Conservation (phyloP, 805 yeast genomes). For the Suhomyces xylopsoci region DNA sequence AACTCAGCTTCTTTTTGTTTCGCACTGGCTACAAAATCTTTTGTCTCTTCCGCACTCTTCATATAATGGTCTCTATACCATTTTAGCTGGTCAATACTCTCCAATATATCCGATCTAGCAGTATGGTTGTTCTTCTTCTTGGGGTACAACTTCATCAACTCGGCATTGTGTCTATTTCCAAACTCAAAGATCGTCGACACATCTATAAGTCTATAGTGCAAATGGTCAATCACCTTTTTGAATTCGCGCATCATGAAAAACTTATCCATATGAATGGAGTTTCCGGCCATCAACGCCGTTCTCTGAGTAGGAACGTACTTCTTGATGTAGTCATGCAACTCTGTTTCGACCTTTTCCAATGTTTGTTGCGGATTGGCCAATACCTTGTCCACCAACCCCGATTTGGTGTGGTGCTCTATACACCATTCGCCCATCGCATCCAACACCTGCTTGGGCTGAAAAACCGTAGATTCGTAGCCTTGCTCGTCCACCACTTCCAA, state of each 20-base stretch:
- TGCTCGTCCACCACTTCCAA: slow-evolving; percentile 62
- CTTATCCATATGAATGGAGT: slow-evolving; percentile 88
- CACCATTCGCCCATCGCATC: slow-evolving; percentile 90
- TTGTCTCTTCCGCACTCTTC: slow-evolving; percentile 19
- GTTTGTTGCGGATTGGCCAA: slow-evolving; percentile 52
- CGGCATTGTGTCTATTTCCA: slow-evolving; percentile 72
- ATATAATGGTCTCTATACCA: slow-evolving; percentile 75
- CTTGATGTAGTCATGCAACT: slow-evolving; percentile 59
- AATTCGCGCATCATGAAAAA: slow-evolving; percentile 80
- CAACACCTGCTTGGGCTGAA: slow-evolving; percentile 58
- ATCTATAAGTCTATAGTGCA: slow-evolving; percentile 79
- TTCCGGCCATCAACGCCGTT: slow-evolving; percentile 81
- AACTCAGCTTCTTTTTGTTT: background rate
- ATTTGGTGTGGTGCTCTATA: slow-evolving; percentile 66
- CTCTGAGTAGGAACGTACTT: slow-evolving; percentile 50
- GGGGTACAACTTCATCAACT: slow-evolving; percentile 54
- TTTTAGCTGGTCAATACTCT: slow-evolving; percentile 77
- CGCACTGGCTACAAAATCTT: slow-evolving; percentile 5
- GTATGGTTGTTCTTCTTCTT: slow-evolving; percentile 73
- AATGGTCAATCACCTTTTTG: slow-evolving; percentile 63
- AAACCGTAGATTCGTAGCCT: slow-evolving; percentile 82
- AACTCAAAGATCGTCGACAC: slow-evolving; percentile 86
- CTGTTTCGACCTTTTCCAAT: slow-evolving; percentile 58
- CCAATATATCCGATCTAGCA: slow-evolving; percentile 83
- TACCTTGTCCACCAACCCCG: slow-evolving; percentile 76